Base-by-base conservation (phyloP, 495 filamentous ascomycete species). In the Durotheca rogersii region DNA sequence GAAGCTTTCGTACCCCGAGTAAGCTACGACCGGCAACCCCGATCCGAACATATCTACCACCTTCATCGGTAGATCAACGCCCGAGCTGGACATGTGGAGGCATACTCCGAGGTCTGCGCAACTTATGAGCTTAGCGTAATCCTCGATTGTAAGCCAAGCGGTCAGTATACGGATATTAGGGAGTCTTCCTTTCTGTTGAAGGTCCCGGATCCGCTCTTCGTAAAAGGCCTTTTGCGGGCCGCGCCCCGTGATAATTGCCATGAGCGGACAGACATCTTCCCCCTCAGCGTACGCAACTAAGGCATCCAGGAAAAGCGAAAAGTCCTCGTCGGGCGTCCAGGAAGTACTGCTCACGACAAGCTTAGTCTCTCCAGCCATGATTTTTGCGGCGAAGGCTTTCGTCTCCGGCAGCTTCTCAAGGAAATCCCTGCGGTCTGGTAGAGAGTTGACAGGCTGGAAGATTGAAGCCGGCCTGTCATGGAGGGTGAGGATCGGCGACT, bases 21-120 rank as follows among this genome's bases (percentile, higher is more conserved):
- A 96, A 15, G 90, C 93, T 1, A 83, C 85, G 3, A 99, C 94
- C 0, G 93, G 93, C 41, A 99, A 68, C 0, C 93, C 93, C 0
- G 89, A 85, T 0, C 93, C 93, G 62, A 97, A 96, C 88, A 99
- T 93, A 60, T 99, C 93, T 4, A 99, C 91, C 6, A 99, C 91
- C 70, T 99, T 99, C 93, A 99, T 99, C 0, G 93, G 93, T 16
- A 99, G 70, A 70, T 99, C 93, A 0, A 99, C 89, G 2, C 93
- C 93, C 34, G 89, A 95, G 56, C 86, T 91, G 54, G 88, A 94
- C 43, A 81, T 94, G 67, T 99, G 93, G 38, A 99, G 74, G 58
- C 88, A 93, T 12, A 99, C 80, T 1, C 93, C 93, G 7, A 97
- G 67, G 48, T 96, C 93, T 12, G 93, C 92, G 33, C 84, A 85